Evolutionary conservation across 805 yeast genomes (phyloP), one percentile per base, ranked within the genome.

Genomic region (Teunomyces cretensis): DNA sequence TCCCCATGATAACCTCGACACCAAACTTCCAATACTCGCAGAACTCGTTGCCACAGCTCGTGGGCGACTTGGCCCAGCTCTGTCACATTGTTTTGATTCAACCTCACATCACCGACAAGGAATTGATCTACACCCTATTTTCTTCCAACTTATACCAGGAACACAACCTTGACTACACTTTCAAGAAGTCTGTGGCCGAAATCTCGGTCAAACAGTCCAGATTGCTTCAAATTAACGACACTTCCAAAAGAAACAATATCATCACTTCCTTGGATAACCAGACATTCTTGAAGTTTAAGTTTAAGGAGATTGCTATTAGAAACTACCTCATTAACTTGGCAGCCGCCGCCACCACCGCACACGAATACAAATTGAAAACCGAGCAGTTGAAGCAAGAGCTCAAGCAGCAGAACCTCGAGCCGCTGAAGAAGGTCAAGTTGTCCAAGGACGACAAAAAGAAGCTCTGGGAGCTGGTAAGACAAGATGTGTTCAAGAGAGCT

Each of bases 261-360:
- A 64, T 68, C 39, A 60, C 64, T 2, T 56, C 65, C 9, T 53
- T 54, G 14, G 66, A 62, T 12, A 55, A 50, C 35, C 70, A 64
- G 49, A 46, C 64, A 5, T 62, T 48, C 17, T 56, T 72, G 43
- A 58, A 60, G 37, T 64, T 70, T 48, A 63, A 68, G 40, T 74
- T 63, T 44, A 73, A 70, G 55, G 71, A 71, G 41, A 67, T 75
- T 19, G 80, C 81, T 4, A 55, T 77, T 26, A 56, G 80, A 42
- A 76, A 78, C 57, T 78, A 74, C 49, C 62, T 78, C 45, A 65
- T 78, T n/a, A 78, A 78, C 56, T 58, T 78, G 44, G 72, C 79
- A 9, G 81, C 80, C 9, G 82, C 81, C 3, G 75, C 80, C 6
- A 76, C 80, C 35, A 77, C 82, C 0, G 74, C 79, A 6, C 68